A percentile compares a stretch with the other conserved stretches of the same genome.
Evolutionary conservation across 2,329 filamentous ascomycete species (phyloP).

Genomic region (Geosmithia putterillii): DNA sequence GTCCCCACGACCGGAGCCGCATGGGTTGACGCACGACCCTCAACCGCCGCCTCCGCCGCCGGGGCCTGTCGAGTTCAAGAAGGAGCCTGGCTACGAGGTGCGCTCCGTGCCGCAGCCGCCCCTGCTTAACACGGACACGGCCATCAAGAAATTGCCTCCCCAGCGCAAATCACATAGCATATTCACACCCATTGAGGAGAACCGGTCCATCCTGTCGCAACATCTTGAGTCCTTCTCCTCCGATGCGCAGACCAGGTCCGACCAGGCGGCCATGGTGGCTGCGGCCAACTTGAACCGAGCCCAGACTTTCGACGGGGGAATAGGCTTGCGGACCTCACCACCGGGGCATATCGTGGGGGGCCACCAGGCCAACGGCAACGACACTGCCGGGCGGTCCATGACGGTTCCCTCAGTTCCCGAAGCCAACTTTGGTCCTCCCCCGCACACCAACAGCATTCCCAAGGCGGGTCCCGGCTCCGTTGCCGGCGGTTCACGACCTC

Average conservation of each 20-base stretch:
- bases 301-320: slow-evolving; percentile 52
- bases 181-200: slow-evolving; percentile 94
- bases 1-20: slow-evolving; percentile 31
- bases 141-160: slow-evolving; percentile 53
- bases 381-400: background rate
- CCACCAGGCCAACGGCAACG: background rate
- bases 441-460: slow-evolving; percentile 67
- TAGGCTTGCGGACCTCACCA: slow-evolving; percentile 43
- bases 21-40: slow-evolving; percentile 17
- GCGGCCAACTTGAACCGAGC: slow-evolving; percentile 31
- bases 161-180: slow-evolving; percentile 83
- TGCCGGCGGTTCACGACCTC: slow-evolving; percentile 58
- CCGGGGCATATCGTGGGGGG: slow-evolving; percentile 13
- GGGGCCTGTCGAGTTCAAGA: slow-evolving; percentile 35
- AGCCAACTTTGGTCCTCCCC: slow-evolving; percentile 54
- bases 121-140: slow-evolving; percentile 35
- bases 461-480: slow-evolving; percentile 37
- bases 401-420: slow-evolving; percentile 55
- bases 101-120: slow-evolving; percentile 23
- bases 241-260: slow-evolving; percentile 31
- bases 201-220: slow-evolving; percentile 74
- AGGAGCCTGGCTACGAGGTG: slow-evolving; percentile 28
- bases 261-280: slow-evolving; percentile 16
- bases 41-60: slow-evolving; percentile 39
- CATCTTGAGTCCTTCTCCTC: slow-evolving; percentile 60